Percentiles rank a stretch among this genome's conserved stretches.
These are phyloP conservation scores for Botrytis cinerea DNA, from an alignment of 2,329 filamentous ascomycete species.

Conservation along the genomic window DNA sequence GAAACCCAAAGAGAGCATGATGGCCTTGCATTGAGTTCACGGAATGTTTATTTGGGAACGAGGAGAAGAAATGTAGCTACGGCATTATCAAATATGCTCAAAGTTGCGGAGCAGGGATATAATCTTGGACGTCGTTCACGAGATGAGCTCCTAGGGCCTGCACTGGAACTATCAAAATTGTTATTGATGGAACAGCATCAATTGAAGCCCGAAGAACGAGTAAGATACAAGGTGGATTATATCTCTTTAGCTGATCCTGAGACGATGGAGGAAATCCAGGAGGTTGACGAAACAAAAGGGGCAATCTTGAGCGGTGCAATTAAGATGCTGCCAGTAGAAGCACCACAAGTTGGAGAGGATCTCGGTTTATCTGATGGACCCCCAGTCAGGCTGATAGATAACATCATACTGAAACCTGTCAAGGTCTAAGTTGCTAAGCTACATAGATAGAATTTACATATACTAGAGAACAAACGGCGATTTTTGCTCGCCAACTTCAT, in stretches of 20 bases:
- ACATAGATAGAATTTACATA: not conserved
- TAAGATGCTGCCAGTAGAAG: conserved; percentile 82
- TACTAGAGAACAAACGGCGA: not conserved
- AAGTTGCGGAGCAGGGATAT: conserved; percentile 70
- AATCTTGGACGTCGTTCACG: conserved; percentile 53
- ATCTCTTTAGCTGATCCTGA: conserved; percentile 86
- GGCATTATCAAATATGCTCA: conserved; percentile 70
- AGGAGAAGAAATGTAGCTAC: conserved; percentile 71
- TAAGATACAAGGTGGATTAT: conserved; percentile 83
- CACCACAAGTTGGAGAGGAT: conserved; percentile 69
- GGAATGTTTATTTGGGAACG: conserved; percentile 88
- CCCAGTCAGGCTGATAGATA: conserved; percentile 87
- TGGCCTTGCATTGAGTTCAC: conserved; percentile 85
- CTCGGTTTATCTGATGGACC: conserved; percentile 72
- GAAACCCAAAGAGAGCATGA: conserved; percentile 75
- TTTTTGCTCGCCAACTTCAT: not conserved
- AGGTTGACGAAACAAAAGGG: conserved; percentile 68
- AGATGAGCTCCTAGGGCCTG: conserved; percentile 70
- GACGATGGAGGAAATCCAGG: conserved; percentile 74
- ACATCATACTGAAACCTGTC: conserved; percentile 68
- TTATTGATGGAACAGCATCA: conserved; percentile 62
- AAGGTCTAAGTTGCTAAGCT: conserved; percentile 25
- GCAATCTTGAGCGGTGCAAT: conserved; percentile 88
- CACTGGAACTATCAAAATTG: conserved; percentile 59
- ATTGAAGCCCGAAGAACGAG: conserved; percentile 60